These are phyloP conservation scores for Cordyceps cateniannulata DNA, from an alignment of 2,329 filamentous ascomycete genomes.

Conservation along the genomic window DNA sequence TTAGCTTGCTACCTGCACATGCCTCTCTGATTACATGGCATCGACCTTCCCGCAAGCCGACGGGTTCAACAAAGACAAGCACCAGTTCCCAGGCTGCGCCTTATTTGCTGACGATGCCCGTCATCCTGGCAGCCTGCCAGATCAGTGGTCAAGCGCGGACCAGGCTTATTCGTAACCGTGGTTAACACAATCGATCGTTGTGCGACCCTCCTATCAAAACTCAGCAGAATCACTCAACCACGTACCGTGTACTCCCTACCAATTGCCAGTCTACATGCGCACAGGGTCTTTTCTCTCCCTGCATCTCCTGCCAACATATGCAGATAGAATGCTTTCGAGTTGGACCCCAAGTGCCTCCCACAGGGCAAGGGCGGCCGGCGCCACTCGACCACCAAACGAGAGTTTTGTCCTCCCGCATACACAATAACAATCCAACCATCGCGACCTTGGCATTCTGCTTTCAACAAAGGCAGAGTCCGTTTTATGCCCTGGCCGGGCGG, in stretches of 20 bases:
- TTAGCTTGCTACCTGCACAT: too few relatives aligned
- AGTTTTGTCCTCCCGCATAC: background rate
- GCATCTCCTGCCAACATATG: background rate
- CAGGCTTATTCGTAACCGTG: background rate
- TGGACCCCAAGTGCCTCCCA: background rate
- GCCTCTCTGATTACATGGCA: background rate
- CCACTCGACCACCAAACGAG: background rate
- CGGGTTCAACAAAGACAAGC: background rate
- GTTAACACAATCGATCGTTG: background rate
- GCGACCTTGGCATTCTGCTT: background rate
- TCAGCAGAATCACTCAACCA: background rate
- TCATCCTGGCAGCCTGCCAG: background rate
- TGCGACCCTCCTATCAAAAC: background rate
- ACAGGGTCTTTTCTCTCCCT: background rate
- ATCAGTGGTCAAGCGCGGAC: background rate
- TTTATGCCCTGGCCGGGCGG: background rate
- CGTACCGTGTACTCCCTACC: background rate
- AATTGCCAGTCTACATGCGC: background rate
- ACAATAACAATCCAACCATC: background rate
- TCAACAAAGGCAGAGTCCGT: background rate
- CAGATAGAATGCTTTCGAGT: background rate
- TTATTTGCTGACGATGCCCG: background rate
- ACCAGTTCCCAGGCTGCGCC: background rate
- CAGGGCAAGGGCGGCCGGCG: background rate
- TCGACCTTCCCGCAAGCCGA: too few relatives aligned